Evolutionary conservation across 1,139 yeast genomes (phyloP).

Genomic region (Eremothecium gossypii): DNA sequence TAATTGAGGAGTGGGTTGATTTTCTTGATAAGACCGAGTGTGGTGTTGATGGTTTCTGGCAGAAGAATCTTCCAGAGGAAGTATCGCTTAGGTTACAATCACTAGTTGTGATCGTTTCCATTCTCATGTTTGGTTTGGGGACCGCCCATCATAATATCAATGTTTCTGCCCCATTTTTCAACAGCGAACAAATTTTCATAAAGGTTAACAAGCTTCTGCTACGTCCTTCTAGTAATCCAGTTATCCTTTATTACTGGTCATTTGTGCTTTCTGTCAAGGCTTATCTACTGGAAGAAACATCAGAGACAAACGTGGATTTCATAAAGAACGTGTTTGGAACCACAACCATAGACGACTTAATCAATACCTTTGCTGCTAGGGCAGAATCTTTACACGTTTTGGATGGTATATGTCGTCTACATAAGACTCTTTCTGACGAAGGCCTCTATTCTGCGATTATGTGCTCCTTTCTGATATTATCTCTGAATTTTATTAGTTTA

Average conservation of each 20-base stretch:
- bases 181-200: constrained; percentile 36
- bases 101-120: constrained; percentile 40
- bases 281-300: constrained; percentile 38
- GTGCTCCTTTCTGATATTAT: constrained; percentile 48
- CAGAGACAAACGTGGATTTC: constrained; percentile 19
- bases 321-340: constrained; percentile 23
- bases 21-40: constrained; percentile 40
- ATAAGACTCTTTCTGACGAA: constrained; percentile 39
- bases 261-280: constrained; percentile 51
- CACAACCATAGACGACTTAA: constrained; percentile 15
- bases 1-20: constrained; percentile 47
- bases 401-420: constrained; percentile 36
- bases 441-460: constrained; percentile 48
- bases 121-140: constrained; percentile 48
- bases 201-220: constrained; percentile 34
- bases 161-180: constrained; percentile 35
- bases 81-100: constrained; percentile 38
- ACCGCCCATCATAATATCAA: constrained; percentile 36
- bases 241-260: constrained; percentile 64
- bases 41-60: constrained; percentile 22
- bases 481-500: constrained; percentile 54
- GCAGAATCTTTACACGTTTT: constrained; percentile 44
- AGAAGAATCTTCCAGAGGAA: constrained; percentile 30
- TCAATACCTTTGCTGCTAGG: constrained; percentile 34
- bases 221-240: constrained; percentile 36